phyloP scores from a whole-genome alignment of 495 filamentous ascomycete genomes.

The Opeltia flavorubescens region DNA sequence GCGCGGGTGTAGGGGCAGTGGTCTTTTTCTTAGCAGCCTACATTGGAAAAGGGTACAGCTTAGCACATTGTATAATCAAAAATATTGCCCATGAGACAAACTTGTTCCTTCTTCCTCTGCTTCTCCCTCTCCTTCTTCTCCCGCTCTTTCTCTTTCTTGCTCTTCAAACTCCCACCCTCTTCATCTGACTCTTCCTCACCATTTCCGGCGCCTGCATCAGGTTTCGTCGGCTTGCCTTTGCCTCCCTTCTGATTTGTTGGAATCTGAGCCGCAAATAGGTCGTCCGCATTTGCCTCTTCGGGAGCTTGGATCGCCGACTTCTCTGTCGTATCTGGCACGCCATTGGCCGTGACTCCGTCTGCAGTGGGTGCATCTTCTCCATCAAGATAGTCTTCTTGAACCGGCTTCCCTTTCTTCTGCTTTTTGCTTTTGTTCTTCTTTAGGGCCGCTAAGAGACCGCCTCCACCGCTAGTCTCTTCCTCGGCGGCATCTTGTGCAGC shows the following conservation, averaged over 20 bases:
- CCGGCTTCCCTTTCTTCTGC: slow-evolving; percentile 70
- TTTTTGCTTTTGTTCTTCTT: slow-evolving; percentile 85
- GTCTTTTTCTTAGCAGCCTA: slow-evolving; percentile 53
- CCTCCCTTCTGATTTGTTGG: slow-evolving; percentile 53
- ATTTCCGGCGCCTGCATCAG: slow-evolving; percentile 17
- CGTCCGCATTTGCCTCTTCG: slow-evolving; percentile 73
- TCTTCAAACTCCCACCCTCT: slow-evolving; percentile 56
- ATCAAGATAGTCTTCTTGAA: slow-evolving; percentile 55
- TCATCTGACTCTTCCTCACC: slow-evolving; percentile 39
- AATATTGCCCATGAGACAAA: not conserved
- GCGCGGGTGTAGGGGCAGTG: slow-evolving; percentile 31
- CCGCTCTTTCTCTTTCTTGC: slow-evolving; percentile 94
- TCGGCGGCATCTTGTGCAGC: slow-evolving; percentile 33
- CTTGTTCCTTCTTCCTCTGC: slow-evolving; percentile 48
- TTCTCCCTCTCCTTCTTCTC: slow-evolving; percentile 89
- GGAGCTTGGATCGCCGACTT: slow-evolving; percentile 54
- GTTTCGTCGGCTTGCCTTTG: slow-evolving; percentile 23
- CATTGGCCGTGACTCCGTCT: slow-evolving; percentile 21
- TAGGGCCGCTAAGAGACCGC: slow-evolving; percentile 72
- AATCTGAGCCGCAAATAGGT: slow-evolving; percentile 60
- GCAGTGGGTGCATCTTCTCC: slow-evolving; percentile 45
- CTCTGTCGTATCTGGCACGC: slow-evolving; percentile 22
- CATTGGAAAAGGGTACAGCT: slow-evolving; percentile 9
- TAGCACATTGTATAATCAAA: not conserved
- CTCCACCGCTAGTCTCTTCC: slow-evolving; percentile 36